phyloP scores from a whole-genome alignment of 2,329 filamentous ascomycete species.

The Stagonosporopsis tanaceti region DNA sequence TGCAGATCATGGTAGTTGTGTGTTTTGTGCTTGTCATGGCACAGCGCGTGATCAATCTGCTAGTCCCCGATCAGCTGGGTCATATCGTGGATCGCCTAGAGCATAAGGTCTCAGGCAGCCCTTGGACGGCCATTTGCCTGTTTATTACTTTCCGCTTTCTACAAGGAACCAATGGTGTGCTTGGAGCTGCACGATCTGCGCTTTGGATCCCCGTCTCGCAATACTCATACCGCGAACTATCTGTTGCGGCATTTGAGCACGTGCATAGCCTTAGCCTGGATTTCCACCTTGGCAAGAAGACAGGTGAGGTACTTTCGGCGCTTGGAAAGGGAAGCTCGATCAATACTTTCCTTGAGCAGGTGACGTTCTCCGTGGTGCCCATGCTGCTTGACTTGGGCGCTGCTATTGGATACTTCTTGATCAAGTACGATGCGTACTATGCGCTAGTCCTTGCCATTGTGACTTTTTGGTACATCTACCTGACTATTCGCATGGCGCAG shows the following conservation, averaged over 20 bases:
- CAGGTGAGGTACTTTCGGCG: constrained; percentile 92
- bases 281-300: constrained; percentile 96
- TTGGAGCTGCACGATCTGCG: constrained; percentile 81
- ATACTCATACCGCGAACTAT: constrained; percentile 93
- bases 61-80: constrained; percentile 84
- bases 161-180: constrained; percentile 86
- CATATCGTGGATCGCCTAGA: constrained; percentile 78
- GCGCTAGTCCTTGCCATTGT: constrained; percentile 88
- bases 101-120: constrained; percentile 61
- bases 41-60: constrained; percentile 84
- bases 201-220: constrained; percentile 98
- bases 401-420: constrained; percentile 81
- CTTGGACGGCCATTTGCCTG: constrained; percentile 76
- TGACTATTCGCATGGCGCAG: constrained; percentile 95
- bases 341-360: constrained; percentile 94
- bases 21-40: constrained; percentile 83
- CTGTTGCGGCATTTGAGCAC: constrained; percentile 95
- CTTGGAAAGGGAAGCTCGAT: constrained; percentile 96
- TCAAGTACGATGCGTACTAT: constrained; percentile 85
- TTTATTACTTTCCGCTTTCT: constrained; percentile 82
- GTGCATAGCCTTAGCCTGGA: constrained; percentile 94
- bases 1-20: constrained; percentile 80
- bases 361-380: constrained; percentile 93
- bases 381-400: constrained; percentile 92
- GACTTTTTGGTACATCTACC: constrained; percentile 94